A percentile compares a stretch with the other conserved stretches of the same genome.
phyloP scores from a whole-genome alignment of 257 asterid species.

The Rhazya stricta region DNA sequence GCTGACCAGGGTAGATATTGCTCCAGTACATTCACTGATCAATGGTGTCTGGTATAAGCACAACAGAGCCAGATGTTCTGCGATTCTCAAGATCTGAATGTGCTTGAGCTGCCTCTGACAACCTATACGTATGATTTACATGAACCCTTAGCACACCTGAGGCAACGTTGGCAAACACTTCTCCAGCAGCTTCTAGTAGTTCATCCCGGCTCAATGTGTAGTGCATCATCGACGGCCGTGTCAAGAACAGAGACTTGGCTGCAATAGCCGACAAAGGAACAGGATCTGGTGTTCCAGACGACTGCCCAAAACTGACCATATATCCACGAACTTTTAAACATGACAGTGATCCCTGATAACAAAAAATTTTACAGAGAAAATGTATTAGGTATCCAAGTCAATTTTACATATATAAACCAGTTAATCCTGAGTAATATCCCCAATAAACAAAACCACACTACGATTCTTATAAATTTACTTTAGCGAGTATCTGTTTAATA shows the following conservation, averaged over 20 bases:
- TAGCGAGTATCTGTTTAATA: neutral
- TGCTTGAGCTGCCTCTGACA: conserved; percentile 79
- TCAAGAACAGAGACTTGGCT: conserved; percentile 74
- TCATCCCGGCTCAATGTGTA: conserved; percentile 64
- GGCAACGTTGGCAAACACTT: conserved; percentile 60
- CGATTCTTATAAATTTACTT: neutral
- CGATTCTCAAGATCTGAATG: conserved; percentile 78
- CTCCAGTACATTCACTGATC: neutral
- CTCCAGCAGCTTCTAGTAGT: conserved; percentile 66
- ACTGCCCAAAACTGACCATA: conserved; percentile 91
- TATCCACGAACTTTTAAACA: conserved; percentile 79
- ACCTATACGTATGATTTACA: conserved; percentile 66
- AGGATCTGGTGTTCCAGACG: conserved; percentile 80
- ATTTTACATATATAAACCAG: neutral
- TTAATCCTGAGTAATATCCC: neutral
- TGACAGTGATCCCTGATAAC: conserved; percentile 74
- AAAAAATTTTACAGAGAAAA: neutral
- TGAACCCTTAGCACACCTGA: conserved; percentile 60
- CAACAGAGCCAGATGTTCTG: conserved; percentile 76
- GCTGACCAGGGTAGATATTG: neutral
- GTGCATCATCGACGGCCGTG: conserved; percentile 74
- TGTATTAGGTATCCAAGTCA: neutral
- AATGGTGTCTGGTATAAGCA: conserved; percentile 51
- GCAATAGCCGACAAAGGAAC: conserved; percentile 63
- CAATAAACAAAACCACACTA: neutral